Base-by-base conservation (phyloP, 176 grass and related monocot species). In the Alopecurus myosuroides region DNA sequence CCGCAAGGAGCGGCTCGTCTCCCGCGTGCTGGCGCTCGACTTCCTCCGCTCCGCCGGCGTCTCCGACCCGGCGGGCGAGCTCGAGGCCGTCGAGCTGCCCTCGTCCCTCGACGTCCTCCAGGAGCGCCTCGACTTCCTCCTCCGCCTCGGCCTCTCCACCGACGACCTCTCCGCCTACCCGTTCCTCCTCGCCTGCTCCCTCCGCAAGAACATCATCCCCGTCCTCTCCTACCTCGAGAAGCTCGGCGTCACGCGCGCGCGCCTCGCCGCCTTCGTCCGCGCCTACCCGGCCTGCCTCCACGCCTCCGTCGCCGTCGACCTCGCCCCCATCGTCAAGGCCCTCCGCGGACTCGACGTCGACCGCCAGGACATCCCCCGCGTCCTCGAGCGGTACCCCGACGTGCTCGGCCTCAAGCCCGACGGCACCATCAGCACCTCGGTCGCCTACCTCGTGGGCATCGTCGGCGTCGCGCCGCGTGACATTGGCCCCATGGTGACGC, bases 181-280 rank as follows among this genome's bases (percentile, higher is more conserved):
- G 15, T 88, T 98, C 22, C 74, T 92, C 12, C 96, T 98, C 52
- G 96, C 91, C 28, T 95, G 96, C 77, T 95, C 93, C 58, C 82
- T 98, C 28, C 91, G 93, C 40, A 98, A 95, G 85, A 98, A 98
- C 80, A 35, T 89, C 56, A 94, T 98, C 37, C 96, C 96, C 49
- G 93, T 98, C 48, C 96, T 98, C 81, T 85, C 91, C 73, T 98
- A 98, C 91, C 87, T 98, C 77, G 93, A 98, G 83, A 94, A 95
- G 83, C 85, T 95, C 71, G 96, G 96, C 14, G 84, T 98, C 84
- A 90, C 91, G 52, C 93, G 96, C 45, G 29, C 83, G 15, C 88
- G 89, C 80, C 87, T 98, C 23, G 89, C 90, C 31, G 89, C 94
- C 40, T 95, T 98, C 77, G 75, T 95, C 65, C 90, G 86, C 66